A percentile compares a stretch with the other conserved stretches of the same genome.
phyloP scores from a whole-genome alignment of 352 stramenopile genomes.

The Pythium dissimile region DNA sequence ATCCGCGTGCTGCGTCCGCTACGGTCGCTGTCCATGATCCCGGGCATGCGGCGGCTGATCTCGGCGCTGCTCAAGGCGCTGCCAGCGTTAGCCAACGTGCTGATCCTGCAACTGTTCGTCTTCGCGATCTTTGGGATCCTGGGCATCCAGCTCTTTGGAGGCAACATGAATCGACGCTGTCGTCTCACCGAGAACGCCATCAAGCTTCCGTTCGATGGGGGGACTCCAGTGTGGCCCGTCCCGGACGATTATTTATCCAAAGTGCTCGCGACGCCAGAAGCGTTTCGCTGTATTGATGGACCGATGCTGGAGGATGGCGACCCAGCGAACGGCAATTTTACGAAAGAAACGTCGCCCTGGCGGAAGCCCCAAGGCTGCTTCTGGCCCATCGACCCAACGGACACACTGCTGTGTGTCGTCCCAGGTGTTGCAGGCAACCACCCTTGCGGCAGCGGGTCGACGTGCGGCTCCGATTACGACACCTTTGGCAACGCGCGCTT shows the following conservation, averaged over 20 bases:
- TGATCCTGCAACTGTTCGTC: conserved; percentile 88
- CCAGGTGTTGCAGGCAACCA: conserved; percentile 45
- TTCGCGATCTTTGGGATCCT: conserved; percentile 92
- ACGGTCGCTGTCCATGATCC: conserved; percentile 86
- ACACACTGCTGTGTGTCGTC: conserved; percentile 71
- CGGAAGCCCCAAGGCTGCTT: conserved; percentile 77
- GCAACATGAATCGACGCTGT: conserved; percentile 78
- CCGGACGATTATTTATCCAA: conserved; percentile 38
- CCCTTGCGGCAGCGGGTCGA: conserved; percentile 31
- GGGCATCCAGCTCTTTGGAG: conserved; percentile 85
- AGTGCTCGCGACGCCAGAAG: conserved; percentile 31
- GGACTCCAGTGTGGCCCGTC: conserved; percentile 46
- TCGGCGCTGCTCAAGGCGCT: conserved; percentile 81
- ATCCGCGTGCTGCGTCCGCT: conserved; percentile 88
- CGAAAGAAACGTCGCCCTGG: conserved; percentile 75
- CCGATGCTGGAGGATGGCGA: conserved; percentile 56
- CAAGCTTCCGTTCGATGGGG: conserved; percentile 34
- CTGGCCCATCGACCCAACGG: conserved; percentile 87
- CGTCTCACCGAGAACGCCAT: conserved; percentile 76
- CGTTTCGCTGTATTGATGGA: conserved; percentile 37
- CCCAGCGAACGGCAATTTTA: conserved; percentile 24
- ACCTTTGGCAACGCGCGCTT: conserved; percentile 69
- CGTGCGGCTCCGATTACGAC: conserved; percentile 72
- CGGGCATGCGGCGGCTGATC: conserved; percentile 77
- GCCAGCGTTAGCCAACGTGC: conserved; percentile 83